A percentile compares a stretch with the other conserved stretches of the same genome.
Evolutionary conservation across 306 rosid genomes (phyloP).

Genomic region (Pyrus pyrifolia): DNA sequence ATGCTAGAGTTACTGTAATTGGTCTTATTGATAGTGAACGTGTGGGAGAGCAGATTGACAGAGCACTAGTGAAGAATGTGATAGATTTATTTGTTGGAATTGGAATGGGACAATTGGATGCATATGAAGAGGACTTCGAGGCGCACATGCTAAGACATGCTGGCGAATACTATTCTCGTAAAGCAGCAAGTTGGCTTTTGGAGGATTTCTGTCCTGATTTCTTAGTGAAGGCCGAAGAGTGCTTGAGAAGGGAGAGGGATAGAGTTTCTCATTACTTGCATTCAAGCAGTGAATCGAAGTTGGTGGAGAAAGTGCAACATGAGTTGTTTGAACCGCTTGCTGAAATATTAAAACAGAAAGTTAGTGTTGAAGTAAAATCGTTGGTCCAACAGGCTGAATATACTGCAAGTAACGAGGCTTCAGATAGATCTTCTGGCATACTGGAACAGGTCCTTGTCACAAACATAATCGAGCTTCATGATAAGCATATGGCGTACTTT

Average conservation of each 20-base stretch:
- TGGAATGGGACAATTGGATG: conserved; percentile 42
- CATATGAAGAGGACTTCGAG: conserved; percentile 53
- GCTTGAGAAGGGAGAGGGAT: conserved; percentile 27
- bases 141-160: conserved; percentile 43
- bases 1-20: conserved; percentile 41
- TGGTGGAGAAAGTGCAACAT: conserved; percentile 54
- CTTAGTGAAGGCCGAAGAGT: conserved; percentile 41
- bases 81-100: conserved; percentile 55
- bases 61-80: conserved; percentile 48
- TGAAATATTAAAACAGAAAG: conserved; percentile 58
- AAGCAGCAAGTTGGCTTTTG: conserved; percentile 56
- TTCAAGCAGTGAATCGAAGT: conserved; percentile 27
- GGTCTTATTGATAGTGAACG: conserved; percentile 53
- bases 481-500: conserved; percentile 55
- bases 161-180: conserved; percentile 43
- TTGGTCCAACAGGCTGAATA: conserved; percentile 67
- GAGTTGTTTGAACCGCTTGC: conserved; percentile 65
- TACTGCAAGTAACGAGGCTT: conserved; percentile 38
- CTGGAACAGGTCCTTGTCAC: conserved; percentile 67
- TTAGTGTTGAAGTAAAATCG: conserved; percentile 50
- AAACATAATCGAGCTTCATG: conserved; percentile 59
- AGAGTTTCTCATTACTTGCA: conserved; percentile 28
- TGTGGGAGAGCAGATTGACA: conserved; percentile 64
- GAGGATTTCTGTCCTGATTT: conserved; percentile 60
- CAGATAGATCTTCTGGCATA: conserved; percentile 32